Percentiles rank a stretch among this genome's conserved stretches.
Conservation (phyloP, 169 alveolate genomes). For the Cyclospora cayetanensis region DNA sequence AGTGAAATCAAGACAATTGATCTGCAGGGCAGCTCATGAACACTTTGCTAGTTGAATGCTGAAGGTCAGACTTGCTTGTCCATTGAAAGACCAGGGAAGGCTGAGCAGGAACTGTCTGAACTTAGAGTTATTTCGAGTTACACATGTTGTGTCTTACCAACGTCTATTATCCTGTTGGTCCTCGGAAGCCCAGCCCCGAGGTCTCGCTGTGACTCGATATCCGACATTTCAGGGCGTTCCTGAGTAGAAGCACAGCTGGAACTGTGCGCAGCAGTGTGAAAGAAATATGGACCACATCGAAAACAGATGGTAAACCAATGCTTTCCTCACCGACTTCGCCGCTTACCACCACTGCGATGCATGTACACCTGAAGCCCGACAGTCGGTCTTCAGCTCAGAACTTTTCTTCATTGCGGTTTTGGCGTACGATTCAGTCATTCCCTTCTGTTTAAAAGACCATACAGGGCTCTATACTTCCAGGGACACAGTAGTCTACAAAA, state of each 20-base stretch:
- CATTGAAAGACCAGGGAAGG: constrained; percentile 46
- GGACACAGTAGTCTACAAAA: too few relatives aligned
- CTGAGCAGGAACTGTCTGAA: constrained; percentile 3
- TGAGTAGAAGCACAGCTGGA: constrained; percentile 30
- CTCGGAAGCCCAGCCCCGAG: constrained; percentile 70
- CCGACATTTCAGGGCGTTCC: constrained; percentile 65
- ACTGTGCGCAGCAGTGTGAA: constrained; percentile 28
- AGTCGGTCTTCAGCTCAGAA: constrained; percentile 24
- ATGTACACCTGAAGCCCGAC: constrained; percentile 61
- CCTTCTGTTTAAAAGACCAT: too few relatives aligned
- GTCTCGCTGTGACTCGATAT: constrained; percentile 63
- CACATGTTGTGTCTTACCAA: constrained; percentile 54
- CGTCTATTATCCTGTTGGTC: constrained; percentile 55
- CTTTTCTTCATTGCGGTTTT: too few relatives aligned
- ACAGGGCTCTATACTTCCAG: too few relatives aligned
- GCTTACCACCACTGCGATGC: constrained; percentile 49
- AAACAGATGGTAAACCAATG: constrained; percentile 48
- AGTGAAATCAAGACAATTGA: constrained; percentile 54
- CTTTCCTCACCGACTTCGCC: not conserved
- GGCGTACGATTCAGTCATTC: too few relatives aligned
- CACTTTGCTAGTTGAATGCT: not conserved
- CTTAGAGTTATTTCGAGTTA: not conserved
- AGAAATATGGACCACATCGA: constrained; percentile 47
- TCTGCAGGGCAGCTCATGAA: not conserved
- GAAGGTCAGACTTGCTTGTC: constrained; percentile 44